Evolutionary conservation across 2,329 filamentous ascomycete species (phyloP).

Genomic region (Colletotrichum lentis): DNA sequence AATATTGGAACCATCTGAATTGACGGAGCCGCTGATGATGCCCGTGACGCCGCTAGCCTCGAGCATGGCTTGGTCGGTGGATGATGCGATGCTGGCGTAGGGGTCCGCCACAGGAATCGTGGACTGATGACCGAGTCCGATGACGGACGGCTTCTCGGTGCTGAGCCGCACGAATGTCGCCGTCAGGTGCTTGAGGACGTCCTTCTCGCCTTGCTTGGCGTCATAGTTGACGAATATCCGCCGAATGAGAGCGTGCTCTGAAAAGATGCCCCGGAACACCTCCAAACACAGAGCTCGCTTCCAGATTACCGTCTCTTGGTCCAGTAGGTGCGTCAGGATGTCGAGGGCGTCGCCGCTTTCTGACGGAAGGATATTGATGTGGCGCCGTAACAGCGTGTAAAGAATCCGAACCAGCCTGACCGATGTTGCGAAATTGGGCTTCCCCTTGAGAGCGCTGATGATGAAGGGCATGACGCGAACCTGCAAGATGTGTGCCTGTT

Average conservation of each 20-base stretch:
- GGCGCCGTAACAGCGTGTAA: constrained; percentile 80
- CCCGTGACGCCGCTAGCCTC: constrained; percentile 89
- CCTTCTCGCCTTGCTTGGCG: constrained; percentile 72
- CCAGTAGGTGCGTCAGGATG: constrained; percentile 83
- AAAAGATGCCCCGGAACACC: constrained; percentile 84
- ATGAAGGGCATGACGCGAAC: constrained; percentile 83
- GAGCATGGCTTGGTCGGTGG: constrained; percentile 83
- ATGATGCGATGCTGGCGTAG: constrained; percentile 62
- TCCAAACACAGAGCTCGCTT: constrained; percentile 92
- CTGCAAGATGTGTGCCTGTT: constrained; percentile 82
- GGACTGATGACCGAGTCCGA: constrained; percentile 89
- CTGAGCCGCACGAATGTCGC: constrained; percentile 91
- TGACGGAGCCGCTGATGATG: constrained; percentile 79
- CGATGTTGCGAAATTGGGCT: constrained; percentile 80
- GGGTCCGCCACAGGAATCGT: constrained; percentile 75
- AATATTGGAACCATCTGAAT: constrained; percentile 70
- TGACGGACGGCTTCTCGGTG: constrained; percentile 87
- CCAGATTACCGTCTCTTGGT: constrained; percentile 86
- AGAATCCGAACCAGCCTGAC: constrained; percentile 84
- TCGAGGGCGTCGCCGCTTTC: constrained; percentile 87
- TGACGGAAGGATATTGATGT: constrained; percentile 75
- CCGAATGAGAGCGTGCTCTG: constrained; percentile 79
- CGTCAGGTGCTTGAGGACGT: constrained; percentile 82
- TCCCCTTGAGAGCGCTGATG: constrained; percentile 78
- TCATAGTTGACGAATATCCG: constrained; percentile 86